Evolutionary conservation across 2,329 filamentous ascomycete species (phyloP), one percentile per base, ranked within the genome.

Genomic region (Leptographium wingfieldii): DNA sequence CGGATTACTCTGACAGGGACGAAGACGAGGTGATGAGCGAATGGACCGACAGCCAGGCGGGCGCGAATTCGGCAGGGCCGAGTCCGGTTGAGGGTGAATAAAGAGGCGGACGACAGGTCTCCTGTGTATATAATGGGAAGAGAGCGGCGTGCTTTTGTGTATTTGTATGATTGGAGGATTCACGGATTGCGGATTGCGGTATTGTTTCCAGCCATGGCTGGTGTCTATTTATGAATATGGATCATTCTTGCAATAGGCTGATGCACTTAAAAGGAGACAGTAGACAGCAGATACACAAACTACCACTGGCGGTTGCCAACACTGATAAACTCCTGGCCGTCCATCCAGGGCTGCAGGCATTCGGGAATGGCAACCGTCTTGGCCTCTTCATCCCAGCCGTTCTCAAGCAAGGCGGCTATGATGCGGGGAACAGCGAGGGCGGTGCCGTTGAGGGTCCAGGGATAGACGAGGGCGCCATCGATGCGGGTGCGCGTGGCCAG

Each of bases 381-480:
- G 25, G 77, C 78, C 29, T 76, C 69, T 68, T 91, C 86, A 68
- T 94, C 82, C 88, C 92, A 99, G 1, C 90, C 87, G 68, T 92
- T 90, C 77, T 99, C 94, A 64, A 99, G 70, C 57, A 99, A 79
- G 6, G 91, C 92, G 29, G 94, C 92, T 61, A 99, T 70, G 14
- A 99, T 88, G 58, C 94, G 80, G 3, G 94, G 94, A 46, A 97
- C 87, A 0, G 94, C 94, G 67, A 97, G 77, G 0, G 92, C 94
- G 1, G 94, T 99, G 0, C 92, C 95, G 70, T 99, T 99, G 46
- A 95, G 79, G 0, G 94, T 99, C 75, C 89, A 90, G 16, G 92
- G 90, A 71, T 90, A 97, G 1, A 79, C 77, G 49, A 87, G 73
- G n/a, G 74, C 73, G 27, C 74, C 73, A 57, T 73, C 75, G 14